phyloP scores from a whole-genome alignment of 202 grass and related monocot species.

The Zizania palustris region DNA sequence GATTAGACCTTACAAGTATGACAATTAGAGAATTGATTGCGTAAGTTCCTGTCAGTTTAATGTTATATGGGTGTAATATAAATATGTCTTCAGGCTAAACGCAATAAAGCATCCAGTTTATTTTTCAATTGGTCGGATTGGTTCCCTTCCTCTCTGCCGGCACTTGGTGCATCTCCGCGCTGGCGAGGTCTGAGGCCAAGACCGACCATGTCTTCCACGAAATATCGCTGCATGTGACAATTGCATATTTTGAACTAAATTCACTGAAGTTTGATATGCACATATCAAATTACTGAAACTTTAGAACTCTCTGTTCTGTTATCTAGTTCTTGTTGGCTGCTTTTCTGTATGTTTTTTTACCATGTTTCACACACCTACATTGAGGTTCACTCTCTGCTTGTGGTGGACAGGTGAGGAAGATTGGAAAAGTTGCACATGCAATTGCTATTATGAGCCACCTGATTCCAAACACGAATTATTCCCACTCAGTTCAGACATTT shows the following conservation, averaged over 20 bases:
- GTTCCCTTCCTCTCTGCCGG: no score
- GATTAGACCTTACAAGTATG: constrained; percentile 68
- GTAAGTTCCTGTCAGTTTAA: constrained; percentile 36
- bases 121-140: no score
- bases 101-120: constrained; percentile 38
- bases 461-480: constrained; percentile 71
- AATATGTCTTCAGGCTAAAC: no score
- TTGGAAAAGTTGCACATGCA: constrained; percentile 77
- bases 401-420: constrained; percentile 63
- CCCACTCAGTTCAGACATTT: constrained; percentile 76
- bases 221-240: no score
- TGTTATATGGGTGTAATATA: no score
- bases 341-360: neutral
- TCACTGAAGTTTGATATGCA: constrained; percentile 19
- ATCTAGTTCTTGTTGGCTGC: neutral
- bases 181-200: no score
- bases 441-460: constrained; percentile 91
- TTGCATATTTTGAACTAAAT: constrained; percentile 9
- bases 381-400: constrained; percentile 26
- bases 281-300: constrained; percentile 27
- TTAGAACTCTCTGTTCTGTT: constrained; percentile 1
- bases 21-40: constrained; percentile 69
- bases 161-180: no score
- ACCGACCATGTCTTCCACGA: no score
- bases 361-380: neutral